Base-by-base conservation (phyloP, 179 eudicot species). In the Silene vulgaris region DNA sequence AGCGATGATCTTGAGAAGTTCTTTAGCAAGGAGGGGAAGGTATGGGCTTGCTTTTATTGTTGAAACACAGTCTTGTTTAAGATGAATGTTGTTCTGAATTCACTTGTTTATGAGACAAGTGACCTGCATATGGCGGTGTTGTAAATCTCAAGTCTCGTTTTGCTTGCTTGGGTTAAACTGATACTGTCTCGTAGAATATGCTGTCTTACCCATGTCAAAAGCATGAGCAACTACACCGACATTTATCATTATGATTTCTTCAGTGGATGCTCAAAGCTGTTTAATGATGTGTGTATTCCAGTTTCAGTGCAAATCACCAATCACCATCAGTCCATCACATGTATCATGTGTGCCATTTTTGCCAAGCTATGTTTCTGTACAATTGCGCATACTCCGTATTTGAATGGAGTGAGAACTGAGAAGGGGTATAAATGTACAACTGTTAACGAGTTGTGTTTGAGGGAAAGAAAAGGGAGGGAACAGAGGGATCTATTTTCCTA, bases 1-100 rank as follows among this genome's bases (percentile, higher is more conserved):
- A 29, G 30, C 72, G 78, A 79, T 72, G 90, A 87, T 66, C 88
- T 88, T 68, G 87, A 87, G 86, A 84, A 81, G 79, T 84, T 72
- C 75, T 88, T 87, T 79, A 54, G 66, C 76, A 82, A 78, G 74
- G 88, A 88, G 76, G 91, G 91, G 76, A 88, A 87, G 91, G 91
- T 88, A 84, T 68, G 37, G 14, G 16, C 21, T 23, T 66, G 52
- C 72, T 17, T 60, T 75, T 11, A 0, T 13, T 72, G 59, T 71
- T 23, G 69, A 14, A 64, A 29, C 57, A 66, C 57, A 66, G n/a
- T 28, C 57, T 60, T 43, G 69, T 29, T 29, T 29, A 30, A 30
- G 9, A 5, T 26, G 35, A 30, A 4, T 14, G 45, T 65, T 65
- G 40, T 1, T 29, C 8, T 65, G 32, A n/a, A 5, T 72, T 60